Conservation (phyloP, 169 alveolate genomes). For the Theileria annulata region DNA sequence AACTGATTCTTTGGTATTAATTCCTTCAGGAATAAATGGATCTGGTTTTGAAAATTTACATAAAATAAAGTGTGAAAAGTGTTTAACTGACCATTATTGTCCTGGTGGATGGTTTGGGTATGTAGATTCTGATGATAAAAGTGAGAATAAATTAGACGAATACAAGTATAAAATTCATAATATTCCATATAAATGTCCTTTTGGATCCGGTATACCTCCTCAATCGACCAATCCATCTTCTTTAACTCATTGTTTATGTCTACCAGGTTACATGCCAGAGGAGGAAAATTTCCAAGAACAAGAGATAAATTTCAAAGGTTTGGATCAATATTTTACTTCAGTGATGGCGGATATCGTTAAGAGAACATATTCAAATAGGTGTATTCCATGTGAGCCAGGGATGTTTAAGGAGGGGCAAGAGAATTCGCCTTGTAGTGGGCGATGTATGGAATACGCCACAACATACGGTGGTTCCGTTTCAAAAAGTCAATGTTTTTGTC, state of each 20-base stretch:
- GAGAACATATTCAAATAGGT: constrained; percentile 24
- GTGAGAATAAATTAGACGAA: neutral
- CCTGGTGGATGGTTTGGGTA: constrained; percentile 64
- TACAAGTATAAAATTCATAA: constrained; percentile 63
- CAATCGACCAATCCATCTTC: constrained; percentile 69
- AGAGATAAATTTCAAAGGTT: neutral
- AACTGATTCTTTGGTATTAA: constrained; percentile 35
- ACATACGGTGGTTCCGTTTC: constrained; percentile 76
- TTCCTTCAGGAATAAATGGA: constrained; percentile 20
- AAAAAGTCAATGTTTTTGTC: constrained; percentile 77
- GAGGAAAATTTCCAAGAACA: neutral
- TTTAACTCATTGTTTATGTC: constrained; percentile 71
- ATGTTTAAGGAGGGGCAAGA: constrained; percentile 79
- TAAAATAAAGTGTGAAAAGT: constrained; percentile 42
- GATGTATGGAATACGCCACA: constrained; percentile 78
- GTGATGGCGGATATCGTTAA: neutral
- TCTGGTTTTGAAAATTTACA: neutral
- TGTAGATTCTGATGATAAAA: constrained; percentile 3
- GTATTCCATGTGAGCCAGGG: constrained; percentile 73
- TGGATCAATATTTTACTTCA: constrained; percentile 7
- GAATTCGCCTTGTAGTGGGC: constrained; percentile 76
- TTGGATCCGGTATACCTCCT: constrained; percentile 72
- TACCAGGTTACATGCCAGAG: constrained; percentile 68
- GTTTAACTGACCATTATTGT: constrained; percentile 51
- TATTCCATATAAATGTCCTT: constrained; percentile 74